These are phyloP conservation scores for Priceomyces carsonii DNA, from an alignment of 805 yeast species.

Conservation along the genomic window DNA sequence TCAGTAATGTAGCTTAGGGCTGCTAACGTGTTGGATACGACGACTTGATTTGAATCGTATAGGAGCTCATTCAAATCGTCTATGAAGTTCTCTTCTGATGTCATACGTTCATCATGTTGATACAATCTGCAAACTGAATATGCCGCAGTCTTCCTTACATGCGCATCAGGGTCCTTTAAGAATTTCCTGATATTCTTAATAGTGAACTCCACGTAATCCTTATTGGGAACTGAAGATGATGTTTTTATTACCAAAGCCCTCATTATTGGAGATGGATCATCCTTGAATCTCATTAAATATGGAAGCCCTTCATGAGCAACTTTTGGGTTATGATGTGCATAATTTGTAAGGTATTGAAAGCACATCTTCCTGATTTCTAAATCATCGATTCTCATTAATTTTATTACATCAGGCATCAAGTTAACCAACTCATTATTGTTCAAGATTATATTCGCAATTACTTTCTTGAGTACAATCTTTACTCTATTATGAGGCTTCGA, in stretches of 20 bases:
- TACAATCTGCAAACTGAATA: constrained; percentile 68
- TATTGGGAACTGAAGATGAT: constrained; percentile 56
- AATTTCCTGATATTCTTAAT: constrained; percentile 36
- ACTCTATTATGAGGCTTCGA: constrained; percentile 39
- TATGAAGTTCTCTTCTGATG: constrained; percentile 44
- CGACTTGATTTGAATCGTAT: constrained; percentile 56
- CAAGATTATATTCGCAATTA: constrained; percentile 80
- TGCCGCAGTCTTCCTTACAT: constrained; percentile 69
- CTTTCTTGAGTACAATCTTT: constrained; percentile 55
- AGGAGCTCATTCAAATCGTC: constrained; percentile 52
- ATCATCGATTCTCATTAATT: constrained; percentile 57
- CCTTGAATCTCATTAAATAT: constrained; percentile 52
- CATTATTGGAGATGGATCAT: constrained; percentile 46
- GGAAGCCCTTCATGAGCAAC: constrained; percentile 57
- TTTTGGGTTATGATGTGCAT: constrained; percentile 59
- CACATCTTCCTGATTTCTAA: constrained; percentile 71
- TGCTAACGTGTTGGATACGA: constrained; percentile 72
- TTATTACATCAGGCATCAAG: constrained; percentile 63
- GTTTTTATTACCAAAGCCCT: constrained; percentile 67
- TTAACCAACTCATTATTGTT: constrained; percentile 75
- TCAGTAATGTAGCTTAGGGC: constrained; percentile 68
- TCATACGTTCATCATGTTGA: constrained; percentile 52
- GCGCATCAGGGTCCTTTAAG: constrained; percentile 51
- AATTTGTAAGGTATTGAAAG: constrained; percentile 62
- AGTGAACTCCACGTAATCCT: constrained; percentile 51